A percentile compares a stretch with the other conserved stretches of the same genome.
Evolutionary conservation across 2,329 filamentous ascomycete species (phyloP).

Genomic region (Diaporthe vexans): DNA sequence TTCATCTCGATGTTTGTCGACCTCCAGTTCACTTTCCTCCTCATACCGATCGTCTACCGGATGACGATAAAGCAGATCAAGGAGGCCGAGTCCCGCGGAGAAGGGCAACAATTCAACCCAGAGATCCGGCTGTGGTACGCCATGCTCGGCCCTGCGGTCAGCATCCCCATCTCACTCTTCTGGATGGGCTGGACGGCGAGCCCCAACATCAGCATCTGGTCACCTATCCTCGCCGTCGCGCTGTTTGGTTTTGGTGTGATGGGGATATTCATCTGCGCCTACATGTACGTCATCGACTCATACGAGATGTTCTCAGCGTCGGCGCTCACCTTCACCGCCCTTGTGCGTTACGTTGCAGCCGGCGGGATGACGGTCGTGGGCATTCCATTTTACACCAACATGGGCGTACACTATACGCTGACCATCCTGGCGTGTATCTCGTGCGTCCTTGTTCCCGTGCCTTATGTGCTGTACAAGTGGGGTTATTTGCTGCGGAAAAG

Average conservation of each 20-base stretch:
- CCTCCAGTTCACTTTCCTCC: slow-evolving; percentile 50
- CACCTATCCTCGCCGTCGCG: slow-evolving; percentile 56
- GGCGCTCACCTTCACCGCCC: slow-evolving; percentile 50
- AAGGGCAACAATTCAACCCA: slow-evolving; percentile 51
- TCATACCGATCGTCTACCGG: slow-evolving; percentile 53
- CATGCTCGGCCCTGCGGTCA: slow-evolving; percentile 56
- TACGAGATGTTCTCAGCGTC: slow-evolving; percentile 53
- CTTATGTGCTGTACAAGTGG: slow-evolving; percentile 48
- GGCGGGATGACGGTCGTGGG: slow-evolving; percentile 53
- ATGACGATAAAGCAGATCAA: slow-evolving; percentile 44
- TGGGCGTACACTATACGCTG: slow-evolving; percentile 52
- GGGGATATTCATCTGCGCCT: slow-evolving; percentile 53
- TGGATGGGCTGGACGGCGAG: slow-evolving; percentile 65
- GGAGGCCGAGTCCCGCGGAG: slow-evolving; percentile 32
- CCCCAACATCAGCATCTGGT: slow-evolving; percentile 58
- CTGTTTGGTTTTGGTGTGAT: slow-evolving; percentile 62
- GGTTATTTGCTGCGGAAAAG: slow-evolving; percentile 40
- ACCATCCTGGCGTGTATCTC: slow-evolving; percentile 52
- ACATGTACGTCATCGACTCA: slow-evolving; percentile 55
- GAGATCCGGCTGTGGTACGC: slow-evolving; percentile 59
- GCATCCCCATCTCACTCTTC: slow-evolving; percentile 62
- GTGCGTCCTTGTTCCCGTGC: slow-evolving; percentile 48
- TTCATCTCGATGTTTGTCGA: slow-evolving; percentile 61
- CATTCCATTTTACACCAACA: slow-evolving; percentile 52
- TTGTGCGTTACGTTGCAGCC: slow-evolving; percentile 50